Evolutionary conservation across 179 eudicot species (phyloP).

Genomic region (Patellifolia procumbens): DNA sequence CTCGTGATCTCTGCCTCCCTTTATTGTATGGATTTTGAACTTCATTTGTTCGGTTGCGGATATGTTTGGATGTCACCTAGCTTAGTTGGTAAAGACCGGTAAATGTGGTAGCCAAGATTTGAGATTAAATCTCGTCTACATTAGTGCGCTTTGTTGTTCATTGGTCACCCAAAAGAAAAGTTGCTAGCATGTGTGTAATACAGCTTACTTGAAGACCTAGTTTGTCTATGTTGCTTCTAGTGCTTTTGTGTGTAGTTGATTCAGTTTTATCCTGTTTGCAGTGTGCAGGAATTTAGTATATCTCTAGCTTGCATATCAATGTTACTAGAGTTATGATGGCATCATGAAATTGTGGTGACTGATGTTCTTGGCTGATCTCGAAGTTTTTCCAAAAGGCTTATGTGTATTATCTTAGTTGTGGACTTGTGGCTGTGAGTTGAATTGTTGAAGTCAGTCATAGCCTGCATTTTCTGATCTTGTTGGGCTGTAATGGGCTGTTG

Average conservation of each 20-base stretch:
- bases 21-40: slow-evolving; percentile 17
- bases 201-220: slow-evolving; percentile 21
- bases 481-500: slow-evolving; percentile 63
- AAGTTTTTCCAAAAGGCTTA: slow-evolving; percentile 16
- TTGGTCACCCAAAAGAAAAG: too few species aligned
- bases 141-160: too few species aligned
- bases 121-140: too few species aligned
- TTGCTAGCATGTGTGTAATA: slow-evolving; percentile 19
- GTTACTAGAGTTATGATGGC: neutral
- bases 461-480: slow-evolving; percentile 21
- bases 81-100: too few species aligned
- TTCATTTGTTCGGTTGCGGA: slow-evolving; percentile 30
- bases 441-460: slow-evolving; percentile 17
- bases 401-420: slow-evolving; percentile 19
- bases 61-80: slow-evolving; percentile 22
- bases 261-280: slow-evolving; percentile 19
- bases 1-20: slow-evolving; percentile 27
- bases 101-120: too few species aligned
- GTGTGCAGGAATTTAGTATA: slow-evolving; percentile 11
- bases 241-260: slow-evolving; percentile 18
- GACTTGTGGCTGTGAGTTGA: slow-evolving; percentile 12
- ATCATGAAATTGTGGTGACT: slow-evolving; percentile 27
- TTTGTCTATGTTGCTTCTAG: slow-evolving; percentile 14
- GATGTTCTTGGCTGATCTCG: slow-evolving; percentile 21
- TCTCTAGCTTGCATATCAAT: neutral